Conservation (phyloP, 139 green algal species). For the Yamagishiella unicocca region DNA sequence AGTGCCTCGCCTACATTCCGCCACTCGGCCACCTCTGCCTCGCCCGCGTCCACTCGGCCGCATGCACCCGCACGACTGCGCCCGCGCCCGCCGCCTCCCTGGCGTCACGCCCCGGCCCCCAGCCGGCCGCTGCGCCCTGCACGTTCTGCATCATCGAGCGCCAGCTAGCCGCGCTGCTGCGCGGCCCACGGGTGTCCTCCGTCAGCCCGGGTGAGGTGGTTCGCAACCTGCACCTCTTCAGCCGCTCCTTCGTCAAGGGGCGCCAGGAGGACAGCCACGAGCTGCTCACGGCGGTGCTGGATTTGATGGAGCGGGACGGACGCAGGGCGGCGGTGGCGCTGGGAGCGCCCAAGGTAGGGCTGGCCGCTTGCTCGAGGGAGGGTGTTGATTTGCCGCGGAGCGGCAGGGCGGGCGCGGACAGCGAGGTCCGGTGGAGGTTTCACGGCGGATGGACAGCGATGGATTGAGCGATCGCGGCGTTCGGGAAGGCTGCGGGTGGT, state of each 20-base stretch:
- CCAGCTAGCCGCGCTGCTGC: constrained; percentile 44
- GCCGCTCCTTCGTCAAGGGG: constrained; percentile 71
- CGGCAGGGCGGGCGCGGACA: too few relatives aligned
- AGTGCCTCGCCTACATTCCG: constrained; percentile 92
- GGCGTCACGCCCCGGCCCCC: not conserved
- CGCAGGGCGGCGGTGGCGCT: constrained; percentile 33
- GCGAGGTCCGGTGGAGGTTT: too few relatives aligned
- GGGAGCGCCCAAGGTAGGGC: constrained; percentile 52
- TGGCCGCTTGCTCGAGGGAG: too few relatives aligned
- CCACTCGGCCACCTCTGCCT: constrained; percentile 70
- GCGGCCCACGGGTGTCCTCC: not conserved
- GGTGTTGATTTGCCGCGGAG: too few relatives aligned
- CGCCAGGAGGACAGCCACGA: constrained; percentile 90
- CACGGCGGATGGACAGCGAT: too few relatives aligned
- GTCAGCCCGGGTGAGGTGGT: constrained; percentile 39
- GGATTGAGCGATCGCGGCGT: too few relatives aligned
- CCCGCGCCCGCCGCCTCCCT: not conserved
- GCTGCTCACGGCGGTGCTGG: constrained; percentile 86
- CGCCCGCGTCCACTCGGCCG: constrained; percentile 9
- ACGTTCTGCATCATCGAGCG: constrained; percentile 64
- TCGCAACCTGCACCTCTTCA: constrained; percentile 50
- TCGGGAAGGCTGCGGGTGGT: too few relatives aligned
- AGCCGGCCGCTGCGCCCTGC: constrained; percentile 50
- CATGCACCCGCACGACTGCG: not conserved
- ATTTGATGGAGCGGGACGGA: constrained; percentile 69